Evolutionary conservation across 148 eudicot species (phyloP).

Genomic region (Camellia japonica): DNA sequence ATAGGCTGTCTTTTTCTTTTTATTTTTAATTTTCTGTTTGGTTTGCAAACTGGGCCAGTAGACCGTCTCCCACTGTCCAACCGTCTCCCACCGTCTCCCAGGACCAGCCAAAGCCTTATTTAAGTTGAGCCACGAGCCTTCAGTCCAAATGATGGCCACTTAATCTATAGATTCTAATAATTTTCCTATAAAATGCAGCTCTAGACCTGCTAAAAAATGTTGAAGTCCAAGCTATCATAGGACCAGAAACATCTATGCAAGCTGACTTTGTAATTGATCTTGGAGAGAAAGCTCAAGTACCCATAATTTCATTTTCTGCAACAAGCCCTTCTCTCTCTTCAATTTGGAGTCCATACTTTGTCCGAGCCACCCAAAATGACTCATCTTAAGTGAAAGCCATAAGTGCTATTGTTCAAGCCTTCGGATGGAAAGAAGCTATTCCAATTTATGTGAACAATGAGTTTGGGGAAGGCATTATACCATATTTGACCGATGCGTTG

Average conservation of each 20-base stretch:
- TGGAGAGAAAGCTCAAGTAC: slow-evolving; percentile 37
- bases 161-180: too few species aligned
- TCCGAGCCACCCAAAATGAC: slow-evolving; percentile 39
- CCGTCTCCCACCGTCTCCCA: too few species aligned
- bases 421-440: slow-evolving; percentile 43
- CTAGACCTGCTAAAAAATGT: slow-evolving; percentile 24
- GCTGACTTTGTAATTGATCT: slow-evolving; percentile 25
- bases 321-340: slow-evolving; percentile 48
- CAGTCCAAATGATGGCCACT: too few species aligned
- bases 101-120: too few species aligned
- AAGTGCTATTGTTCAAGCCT: slow-evolving; percentile 27
- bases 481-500: slow-evolving; percentile 34
- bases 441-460: slow-evolving; percentile 35
- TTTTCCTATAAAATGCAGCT: slow-evolving; percentile 10
- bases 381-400: slow-evolving; percentile 35
- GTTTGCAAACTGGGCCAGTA: too few species aligned
- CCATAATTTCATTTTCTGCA: slow-evolving; percentile 40
- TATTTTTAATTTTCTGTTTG: too few species aligned
- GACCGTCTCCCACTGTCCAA: too few species aligned
- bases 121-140: too few species aligned
- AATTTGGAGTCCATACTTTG: slow-evolving; percentile 32
- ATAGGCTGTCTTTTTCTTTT: too few species aligned
- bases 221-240: slow-evolving; percentile 12
- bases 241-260: slow-evolving; percentile 17
- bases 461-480: slow-evolving; percentile 43